Conservation (phyloP, 2,329 filamentous ascomycete genomes). For the Penicillium sp. region DNA sequence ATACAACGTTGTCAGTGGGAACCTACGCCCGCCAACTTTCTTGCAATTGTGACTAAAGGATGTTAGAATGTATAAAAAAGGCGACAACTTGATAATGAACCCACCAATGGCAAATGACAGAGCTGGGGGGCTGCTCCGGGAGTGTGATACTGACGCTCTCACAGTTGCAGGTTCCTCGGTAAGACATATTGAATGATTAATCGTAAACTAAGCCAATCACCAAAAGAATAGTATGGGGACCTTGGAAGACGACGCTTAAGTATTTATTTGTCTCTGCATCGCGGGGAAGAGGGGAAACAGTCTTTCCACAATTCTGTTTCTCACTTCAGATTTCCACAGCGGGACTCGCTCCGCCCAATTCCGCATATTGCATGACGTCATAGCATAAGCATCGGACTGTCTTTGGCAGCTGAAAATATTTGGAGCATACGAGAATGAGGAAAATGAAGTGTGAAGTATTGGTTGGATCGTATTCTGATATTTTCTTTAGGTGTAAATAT, state of each 20-base stretch:
- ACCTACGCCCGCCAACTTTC: conserved; percentile 23
- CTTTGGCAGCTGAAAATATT: too few species aligned
- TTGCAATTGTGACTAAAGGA: conserved; percentile 23
- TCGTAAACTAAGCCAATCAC: neutral
- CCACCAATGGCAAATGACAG: conserved; percentile 30
- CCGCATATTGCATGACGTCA: neutral
- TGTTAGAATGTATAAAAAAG: too few species aligned
- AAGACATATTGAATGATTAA: conserved; percentile 19
- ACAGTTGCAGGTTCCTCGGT: conserved; percentile 32
- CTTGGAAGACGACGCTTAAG: neutral
- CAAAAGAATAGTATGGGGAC: neutral
- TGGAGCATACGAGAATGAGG: too few species aligned
- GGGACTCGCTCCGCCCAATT: neutral
- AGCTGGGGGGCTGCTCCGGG: conserved; percentile 18
- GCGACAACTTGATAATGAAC: neutral
- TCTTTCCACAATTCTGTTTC: neutral
- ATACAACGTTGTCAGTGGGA: neutral
- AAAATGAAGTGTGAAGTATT: too few species aligned
- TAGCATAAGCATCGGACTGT: too few species aligned
- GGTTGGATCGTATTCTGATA: too few species aligned
- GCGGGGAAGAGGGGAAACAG: neutral
- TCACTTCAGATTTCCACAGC: neutral
- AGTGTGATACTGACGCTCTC: conserved; percentile 25
- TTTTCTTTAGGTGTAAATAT: too few species aligned
- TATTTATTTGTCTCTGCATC: neutral